phyloP scores from a whole-genome alignment of 2,329 filamentous ascomycete species.

The Trichoderma harzianum region DNA sequence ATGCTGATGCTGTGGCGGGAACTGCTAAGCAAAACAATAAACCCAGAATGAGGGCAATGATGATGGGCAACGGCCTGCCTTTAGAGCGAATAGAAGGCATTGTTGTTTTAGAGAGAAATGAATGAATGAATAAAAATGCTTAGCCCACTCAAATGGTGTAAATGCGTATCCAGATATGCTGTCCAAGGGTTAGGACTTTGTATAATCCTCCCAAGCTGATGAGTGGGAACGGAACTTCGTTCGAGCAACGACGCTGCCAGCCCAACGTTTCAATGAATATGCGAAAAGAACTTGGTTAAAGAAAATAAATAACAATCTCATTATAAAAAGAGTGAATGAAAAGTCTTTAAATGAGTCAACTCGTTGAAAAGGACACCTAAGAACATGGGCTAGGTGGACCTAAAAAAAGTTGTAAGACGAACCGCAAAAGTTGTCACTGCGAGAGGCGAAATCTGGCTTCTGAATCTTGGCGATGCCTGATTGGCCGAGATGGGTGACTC shows the following conservation, averaged over 20 bases:
- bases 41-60: constrained; percentile 27
- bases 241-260: neutral
- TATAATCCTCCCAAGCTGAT: neutral
- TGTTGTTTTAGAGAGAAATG: neutral
- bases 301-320: neutral
- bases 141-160: neutral
- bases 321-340: neutral
- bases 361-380: constrained; percentile 21
- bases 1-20: constrained; percentile 28
- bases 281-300: neutral
- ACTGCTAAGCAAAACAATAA: constrained; percentile 29
- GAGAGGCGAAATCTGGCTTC: constrained; percentile 18
- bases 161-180: neutral
- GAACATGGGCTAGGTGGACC: constrained; percentile 10
- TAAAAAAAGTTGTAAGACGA: neutral
- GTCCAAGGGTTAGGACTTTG: neutral
- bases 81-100: constrained; percentile 6
- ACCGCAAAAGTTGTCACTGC: neutral
- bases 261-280: neutral
- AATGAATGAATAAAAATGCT: neutral
- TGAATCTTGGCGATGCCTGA: constrained; percentile 18
- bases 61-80: constrained; percentile 17
- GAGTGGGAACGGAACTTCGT: neutral
- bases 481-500: constrained; percentile 16
- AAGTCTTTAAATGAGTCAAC: constrained; percentile 20